Evolutionary conservation across 805 yeast species (phyloP).

Genomic region (Allodekkera sacchari): DNA sequence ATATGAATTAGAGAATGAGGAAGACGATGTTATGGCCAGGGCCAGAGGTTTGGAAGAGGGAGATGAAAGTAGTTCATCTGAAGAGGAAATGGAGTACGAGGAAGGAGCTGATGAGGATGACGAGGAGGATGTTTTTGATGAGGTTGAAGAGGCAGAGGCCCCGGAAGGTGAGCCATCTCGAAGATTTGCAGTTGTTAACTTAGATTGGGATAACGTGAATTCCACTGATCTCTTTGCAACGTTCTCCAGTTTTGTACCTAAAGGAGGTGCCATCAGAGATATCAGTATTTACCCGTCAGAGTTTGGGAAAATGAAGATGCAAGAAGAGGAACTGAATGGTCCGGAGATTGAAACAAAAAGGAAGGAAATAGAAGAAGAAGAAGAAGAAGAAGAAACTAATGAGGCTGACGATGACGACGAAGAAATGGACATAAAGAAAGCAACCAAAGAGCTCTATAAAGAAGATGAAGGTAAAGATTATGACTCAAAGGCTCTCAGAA

Average conservation of each 20-base stretch:
- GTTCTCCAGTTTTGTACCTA: constrained; percentile 75
- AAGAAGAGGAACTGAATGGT: constrained; percentile 81
- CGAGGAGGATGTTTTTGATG: constrained; percentile 23
- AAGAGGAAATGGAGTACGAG: constrained; percentile 26
- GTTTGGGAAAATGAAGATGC: constrained; percentile 88
- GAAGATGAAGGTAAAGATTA: constrained; percentile 75
- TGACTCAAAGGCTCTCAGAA: constrained; percentile 74
- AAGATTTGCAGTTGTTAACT: constrained; percentile 82
- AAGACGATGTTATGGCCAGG: constrained; percentile 19
- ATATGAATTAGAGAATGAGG: constrained; percentile 27
- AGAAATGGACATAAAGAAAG: constrained; percentile 41
- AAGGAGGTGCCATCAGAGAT: constrained; percentile 58
- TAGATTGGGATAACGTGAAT: constrained; percentile 95
- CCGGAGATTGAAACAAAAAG: constrained; percentile 68
- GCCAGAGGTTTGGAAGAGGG: constrained; percentile 51
- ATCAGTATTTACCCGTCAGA: constrained; percentile 80
- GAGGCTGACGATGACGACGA: constrained; percentile 35
- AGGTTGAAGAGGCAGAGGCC: constrained; percentile 54
- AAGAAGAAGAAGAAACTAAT: constrained; percentile 33
- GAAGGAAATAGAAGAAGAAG: constrained; percentile 29
- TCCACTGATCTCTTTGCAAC: constrained; percentile 87
- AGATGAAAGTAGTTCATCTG: constrained; percentile 22
- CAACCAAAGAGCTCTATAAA: constrained; percentile 55
- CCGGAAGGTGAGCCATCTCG: constrained; percentile 81
- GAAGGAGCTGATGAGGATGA: constrained; percentile 23